Evolutionary conservation across 2,329 filamentous ascomycete genomes (phyloP).

Genomic region (Aspergillus terreus): DNA sequence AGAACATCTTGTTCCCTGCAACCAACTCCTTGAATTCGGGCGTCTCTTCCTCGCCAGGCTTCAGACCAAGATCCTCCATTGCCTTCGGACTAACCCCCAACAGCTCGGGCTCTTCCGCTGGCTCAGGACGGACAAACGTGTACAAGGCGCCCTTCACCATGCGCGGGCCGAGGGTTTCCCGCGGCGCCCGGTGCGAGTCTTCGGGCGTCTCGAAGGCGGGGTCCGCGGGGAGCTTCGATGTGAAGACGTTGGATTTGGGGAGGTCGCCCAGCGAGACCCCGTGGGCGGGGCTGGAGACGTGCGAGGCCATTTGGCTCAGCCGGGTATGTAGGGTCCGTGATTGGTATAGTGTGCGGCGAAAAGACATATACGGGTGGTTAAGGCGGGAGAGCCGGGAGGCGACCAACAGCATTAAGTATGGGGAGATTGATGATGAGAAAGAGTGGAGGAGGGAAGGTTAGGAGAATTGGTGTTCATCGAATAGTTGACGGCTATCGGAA

Average conservation of each 20-base stretch:
- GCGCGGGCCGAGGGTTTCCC: conserved; percentile 72
- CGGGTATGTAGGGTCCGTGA: conserved; percentile 23
- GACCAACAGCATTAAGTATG: background rate
- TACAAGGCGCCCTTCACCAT: conserved; percentile 81
- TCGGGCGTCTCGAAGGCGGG: conserved; percentile 73
- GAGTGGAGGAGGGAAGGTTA: too few species aligned
- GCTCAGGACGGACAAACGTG: conserved; percentile 84
- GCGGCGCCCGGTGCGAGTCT: conserved; percentile 74
- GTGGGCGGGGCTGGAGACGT: conserved; percentile 29
- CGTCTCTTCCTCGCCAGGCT: conserved; percentile 62
- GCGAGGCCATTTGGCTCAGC: conserved; percentile 45
- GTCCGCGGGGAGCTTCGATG: conserved; percentile 69
- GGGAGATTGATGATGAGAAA: background rate
- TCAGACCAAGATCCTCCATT: conserved; percentile 75
- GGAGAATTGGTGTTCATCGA: background rate
- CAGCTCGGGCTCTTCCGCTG: conserved; percentile 68
- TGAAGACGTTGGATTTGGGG: conserved; percentile 64
- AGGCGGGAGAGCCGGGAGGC: background rate
- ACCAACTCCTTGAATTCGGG: conserved; percentile 74
- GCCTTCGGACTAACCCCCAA: conserved; percentile 76
- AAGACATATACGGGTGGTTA: conserved; percentile 23
- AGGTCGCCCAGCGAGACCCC: conserved; percentile 47
- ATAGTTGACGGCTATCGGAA: too few species aligned
- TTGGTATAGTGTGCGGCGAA: conserved; percentile 13
- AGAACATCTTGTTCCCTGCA: conserved; percentile 77